These are phyloP conservation scores for Podaxis mareebaensis DNA, from an alignment of 768 basidiomycete species.

Conservation along the genomic window DNA sequence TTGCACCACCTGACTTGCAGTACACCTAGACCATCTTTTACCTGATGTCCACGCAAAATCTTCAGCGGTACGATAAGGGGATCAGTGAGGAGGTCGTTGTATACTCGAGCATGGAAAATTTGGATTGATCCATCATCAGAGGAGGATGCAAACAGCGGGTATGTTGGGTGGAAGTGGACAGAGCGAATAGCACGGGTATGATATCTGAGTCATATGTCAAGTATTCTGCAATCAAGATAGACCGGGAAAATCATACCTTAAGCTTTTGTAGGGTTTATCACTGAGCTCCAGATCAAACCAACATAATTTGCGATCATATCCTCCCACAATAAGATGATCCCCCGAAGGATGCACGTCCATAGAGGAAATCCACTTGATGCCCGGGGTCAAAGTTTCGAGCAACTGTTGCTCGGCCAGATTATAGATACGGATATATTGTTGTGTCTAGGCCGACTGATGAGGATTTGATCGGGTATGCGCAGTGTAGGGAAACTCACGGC, in stretches of 20 bases:
- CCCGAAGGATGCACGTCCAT: slow-evolving; percentile 97
- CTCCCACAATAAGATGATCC: slow-evolving; percentile 95
- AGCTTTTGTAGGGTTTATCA: slow-evolving; percentile 94
- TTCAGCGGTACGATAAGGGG: slow-evolving; percentile 97
- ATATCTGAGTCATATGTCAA: slow-evolving; percentile 54
- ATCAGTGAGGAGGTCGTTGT: slow-evolving; percentile 94
- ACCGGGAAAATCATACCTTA: slow-evolving; percentile 58
- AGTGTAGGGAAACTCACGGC: slow-evolving; percentile 63
- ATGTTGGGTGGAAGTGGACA: slow-evolving; percentile 89
- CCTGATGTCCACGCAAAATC: slow-evolving; percentile 88
- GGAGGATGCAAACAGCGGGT: slow-evolving; percentile 94
- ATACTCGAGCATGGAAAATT: slow-evolving; percentile 94
- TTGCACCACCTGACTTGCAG: slow-evolving; percentile 88
- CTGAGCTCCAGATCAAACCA: slow-evolving; percentile 99
- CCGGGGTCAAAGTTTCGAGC: slow-evolving; percentile 91
- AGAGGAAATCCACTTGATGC: slow-evolving; percentile 95
- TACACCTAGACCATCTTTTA: slow-evolving; percentile 87
- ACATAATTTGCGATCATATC: slow-evolving; percentile 95
- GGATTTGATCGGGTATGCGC: slow-evolving; percentile 16
- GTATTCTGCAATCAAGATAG: slow-evolving; percentile 4
- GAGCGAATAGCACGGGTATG: slow-evolving; percentile 93
- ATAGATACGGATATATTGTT: slow-evolving; percentile 94
- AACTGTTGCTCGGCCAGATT: slow-evolving; percentile 93
- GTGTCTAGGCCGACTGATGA: slow-evolving; percentile 60
- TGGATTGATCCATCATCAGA: slow-evolving; percentile 98